Conservation (phyloP, 768 basidiomycete genomes). For the Coprinellus aureogranulatus region DNA sequence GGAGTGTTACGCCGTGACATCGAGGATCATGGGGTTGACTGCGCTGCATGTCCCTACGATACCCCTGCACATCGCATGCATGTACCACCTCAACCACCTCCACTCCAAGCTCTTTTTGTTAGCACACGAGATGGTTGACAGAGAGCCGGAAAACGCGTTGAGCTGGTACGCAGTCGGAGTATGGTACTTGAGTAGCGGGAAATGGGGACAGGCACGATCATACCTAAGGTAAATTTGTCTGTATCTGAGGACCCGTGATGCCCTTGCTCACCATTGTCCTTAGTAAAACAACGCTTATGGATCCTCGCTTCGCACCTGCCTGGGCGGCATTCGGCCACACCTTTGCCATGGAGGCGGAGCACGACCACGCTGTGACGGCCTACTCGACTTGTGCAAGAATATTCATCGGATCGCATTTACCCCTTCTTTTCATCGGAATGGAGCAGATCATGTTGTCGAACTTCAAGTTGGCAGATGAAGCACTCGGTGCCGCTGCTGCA, state of each 20-base stretch:
- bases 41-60: conserved; percentile 86
- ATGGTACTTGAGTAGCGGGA: conserved; percentile 86
- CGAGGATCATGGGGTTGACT: conserved; percentile 83
- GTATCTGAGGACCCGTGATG: background rate
- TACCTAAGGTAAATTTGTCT: conserved; percentile 74
- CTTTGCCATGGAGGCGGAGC: conserved; percentile 95
- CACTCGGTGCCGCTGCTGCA: conserved; percentile 73
- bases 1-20: conserved; percentile 88
- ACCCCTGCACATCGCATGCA: conserved; percentile 94
- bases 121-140: conserved; percentile 93
- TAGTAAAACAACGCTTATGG: conserved; percentile 96
- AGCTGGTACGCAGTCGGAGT: conserved; percentile 99
- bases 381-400: conserved; percentile 96
- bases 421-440: conserved; percentile 96
- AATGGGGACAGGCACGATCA: conserved; percentile 88
- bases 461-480: conserved; percentile 78
- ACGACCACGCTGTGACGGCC: conserved; percentile 97
- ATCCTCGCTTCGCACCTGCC: conserved; percentile 91
- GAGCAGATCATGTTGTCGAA: conserved; percentile 93
- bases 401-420: conserved; percentile 96
- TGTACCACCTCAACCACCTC: conserved; percentile 91
- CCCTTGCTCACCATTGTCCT: background rate
- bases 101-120: conserved; percentile 93
- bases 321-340: conserved; percentile 99
- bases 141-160: conserved; percentile 86